phyloP scores from a whole-genome alignment of 441 rosid genomes.

The Melianthus villosus region DNA sequence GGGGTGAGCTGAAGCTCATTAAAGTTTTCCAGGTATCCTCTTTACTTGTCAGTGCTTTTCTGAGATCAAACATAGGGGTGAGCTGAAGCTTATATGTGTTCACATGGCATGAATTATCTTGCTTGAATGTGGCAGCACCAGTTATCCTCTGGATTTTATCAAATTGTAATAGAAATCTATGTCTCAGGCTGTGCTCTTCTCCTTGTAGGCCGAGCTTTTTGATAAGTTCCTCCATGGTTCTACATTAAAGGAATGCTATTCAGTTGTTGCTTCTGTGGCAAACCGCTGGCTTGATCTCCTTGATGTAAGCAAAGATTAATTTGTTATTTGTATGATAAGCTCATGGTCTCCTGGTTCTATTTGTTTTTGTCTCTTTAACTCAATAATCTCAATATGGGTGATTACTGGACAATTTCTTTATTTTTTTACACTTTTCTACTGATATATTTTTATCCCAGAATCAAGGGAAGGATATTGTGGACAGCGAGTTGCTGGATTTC shows the following conservation, averaged over 20 bases:
- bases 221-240: constrained; percentile 88
- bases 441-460: constrained; percentile 31
- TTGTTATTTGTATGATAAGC: no score
- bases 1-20: constrained; percentile 98
- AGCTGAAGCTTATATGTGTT: no score
- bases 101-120: no score
- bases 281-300: constrained; percentile 98
- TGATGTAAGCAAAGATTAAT: constrained; percentile 64
- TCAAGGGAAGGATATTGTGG: constrained; percentile 86
- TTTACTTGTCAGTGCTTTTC: constrained; percentile 5
- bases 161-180: constrained; percentile 1
- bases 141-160: no score
- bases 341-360: no score
- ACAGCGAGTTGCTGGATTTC: constrained; percentile 85
- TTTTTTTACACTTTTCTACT: constrained; percentile 9
- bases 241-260: constrained; percentile 85
- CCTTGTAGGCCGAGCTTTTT: constrained; percentile 80
- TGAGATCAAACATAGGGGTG: no score
- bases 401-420: no score
- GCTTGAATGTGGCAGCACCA: no score
- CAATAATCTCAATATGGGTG: no score
- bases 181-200: constrained; percentile 5
- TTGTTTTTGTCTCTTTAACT: no score
- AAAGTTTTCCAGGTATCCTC: constrained; percentile 75
- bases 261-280: constrained; percentile 88